Evolutionary conservation across 2,329 filamentous ascomycete species (phyloP).

Genomic region (Rutstroemia sp.): DNA sequence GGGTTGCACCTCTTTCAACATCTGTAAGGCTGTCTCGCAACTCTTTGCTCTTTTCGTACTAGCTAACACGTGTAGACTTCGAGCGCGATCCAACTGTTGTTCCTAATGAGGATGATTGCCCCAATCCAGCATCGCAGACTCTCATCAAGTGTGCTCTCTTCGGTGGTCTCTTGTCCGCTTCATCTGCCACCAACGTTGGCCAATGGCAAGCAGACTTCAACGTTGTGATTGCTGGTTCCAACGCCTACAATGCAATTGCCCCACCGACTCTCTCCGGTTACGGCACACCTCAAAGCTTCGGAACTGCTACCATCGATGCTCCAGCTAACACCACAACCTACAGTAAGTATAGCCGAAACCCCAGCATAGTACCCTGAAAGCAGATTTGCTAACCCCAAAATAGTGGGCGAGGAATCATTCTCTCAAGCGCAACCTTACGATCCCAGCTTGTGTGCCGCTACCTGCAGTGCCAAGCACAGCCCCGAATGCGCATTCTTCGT

Average conservation of each 20-base stretch:
- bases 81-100: conserved; percentile 4
- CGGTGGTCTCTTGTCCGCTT: conserved; percentile 3
- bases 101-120: conserved; percentile 1
- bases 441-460: conserved; percentile 26
- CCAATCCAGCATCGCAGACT: conserved; percentile 5
- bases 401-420: conserved; percentile 24
- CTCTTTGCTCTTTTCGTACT: not conserved
- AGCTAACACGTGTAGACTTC: not conserved
- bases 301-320: conserved; percentile 27
- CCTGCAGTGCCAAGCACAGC: conserved; percentile 19
- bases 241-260: conserved; percentile 3
- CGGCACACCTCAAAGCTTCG: conserved; percentile 25
- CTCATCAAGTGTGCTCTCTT: conserved; percentile 9
- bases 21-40: not conserved
- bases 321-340: conserved; percentile 24
- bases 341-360: conserved; percentile 4
- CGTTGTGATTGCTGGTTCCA: conserved; percentile 8
- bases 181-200: conserved; percentile 2
- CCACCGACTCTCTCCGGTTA: conserved; percentile 18
- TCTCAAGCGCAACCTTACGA: conserved; percentile 27
- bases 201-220: conserved; percentile 7
- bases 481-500: conserved; percentile 31
- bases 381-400: not conserved
- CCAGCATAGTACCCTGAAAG: not conserved
- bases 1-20: conserved; percentile 7